phyloP scores from a whole-genome alignment of 2,329 filamentous ascomycete genomes.

The Helminthosporium solani region DNA sequence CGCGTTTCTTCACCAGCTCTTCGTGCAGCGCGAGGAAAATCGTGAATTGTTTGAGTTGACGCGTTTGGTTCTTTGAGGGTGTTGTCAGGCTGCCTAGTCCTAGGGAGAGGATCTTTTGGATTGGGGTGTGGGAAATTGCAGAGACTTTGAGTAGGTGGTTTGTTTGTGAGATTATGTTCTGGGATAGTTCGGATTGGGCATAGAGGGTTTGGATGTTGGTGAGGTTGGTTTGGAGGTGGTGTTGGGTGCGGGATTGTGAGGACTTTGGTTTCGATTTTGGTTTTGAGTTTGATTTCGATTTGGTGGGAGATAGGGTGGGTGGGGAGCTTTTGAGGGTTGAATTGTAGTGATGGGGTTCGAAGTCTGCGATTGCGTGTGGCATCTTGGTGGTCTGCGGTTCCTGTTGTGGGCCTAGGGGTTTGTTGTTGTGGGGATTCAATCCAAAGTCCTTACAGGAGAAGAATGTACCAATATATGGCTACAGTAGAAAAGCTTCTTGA shows the following conservation, averaged over 20 bases:
- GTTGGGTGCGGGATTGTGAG: constrained; percentile 8
- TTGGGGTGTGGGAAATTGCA: constrained; percentile 3
- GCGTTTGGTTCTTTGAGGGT: constrained; percentile 17
- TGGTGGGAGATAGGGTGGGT: too few species aligned
- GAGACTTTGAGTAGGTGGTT: constrained; percentile 5
- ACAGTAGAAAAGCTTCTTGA: too few species aligned
- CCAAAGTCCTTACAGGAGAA: too few species aligned
- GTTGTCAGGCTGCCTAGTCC: constrained; percentile 20
- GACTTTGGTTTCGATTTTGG: background rate
- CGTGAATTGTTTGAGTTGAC: constrained; percentile 31
- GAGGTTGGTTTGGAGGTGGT: constrained; percentile 8
- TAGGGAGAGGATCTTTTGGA: constrained; percentile 21
- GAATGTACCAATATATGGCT: too few species aligned
- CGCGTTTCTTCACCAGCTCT: constrained; percentile 3
- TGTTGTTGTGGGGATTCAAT: too few species aligned
- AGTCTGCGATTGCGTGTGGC: background rate
- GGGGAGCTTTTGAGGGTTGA: too few species aligned
- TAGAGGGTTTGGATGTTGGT: constrained; percentile 11
- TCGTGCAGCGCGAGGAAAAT: constrained; percentile 26
- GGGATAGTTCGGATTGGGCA: constrained; percentile 12
- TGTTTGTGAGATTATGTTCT: constrained; percentile 11
- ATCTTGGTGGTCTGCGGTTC: background rate
- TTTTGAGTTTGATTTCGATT: background rate
- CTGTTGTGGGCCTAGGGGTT: too few species aligned
- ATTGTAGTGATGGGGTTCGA: background rate